Evolutionary conservation across 1,284 basidiomycete species (phyloP), one percentile per base, ranked within the genome.

Genomic region (Ustilago lituana): DNA sequence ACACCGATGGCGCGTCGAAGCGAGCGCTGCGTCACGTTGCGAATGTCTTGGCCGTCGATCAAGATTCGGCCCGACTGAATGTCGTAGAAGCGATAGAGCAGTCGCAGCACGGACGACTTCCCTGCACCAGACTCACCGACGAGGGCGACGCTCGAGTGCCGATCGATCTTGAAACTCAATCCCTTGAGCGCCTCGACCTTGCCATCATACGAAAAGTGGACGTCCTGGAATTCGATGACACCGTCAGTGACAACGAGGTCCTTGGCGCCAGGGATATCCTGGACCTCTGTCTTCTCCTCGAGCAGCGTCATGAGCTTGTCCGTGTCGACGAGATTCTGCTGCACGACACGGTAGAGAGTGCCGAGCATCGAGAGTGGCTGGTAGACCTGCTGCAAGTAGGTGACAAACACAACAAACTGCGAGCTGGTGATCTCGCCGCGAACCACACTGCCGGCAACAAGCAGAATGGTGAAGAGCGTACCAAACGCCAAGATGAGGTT

Each of bases 31-130:
- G 92, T 93, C 12, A 95, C 87, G 68, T 92, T 89, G 31, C 90
- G 87, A 56, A 96, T 90, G 75, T 95, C 91, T 76, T 90, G 87
- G 1, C 91, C 91, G 76, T 95, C 92, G 64, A 94, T 89, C 46
- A 78, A 49, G 48, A 84, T 83, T n/a, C 66, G 60, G 5, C 81
- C 80, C 55, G 67, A 55, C 31, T 73, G 75, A 73, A 93, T 86
- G 77, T 95, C 93, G 82, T 95, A 94, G 84, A 96, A 93, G 40
- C 93, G 87, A 82, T 92, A 95, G 14, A 96, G 85, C 41, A 93
- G 85, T 15, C 91, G 89, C 52, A 93, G 83, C 51, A 94, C 87
- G 0, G 92, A 92, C 8, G 89, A 90, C 81, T 93, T 93, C 35
- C 91, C 90, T 12, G 89, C 85, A 5, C 91, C 91, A 15, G 90